A percentile compares a stretch with the other conserved stretches of the same genome.
phyloP scores from a whole-genome alignment of 176 grass and related monocot genomes.

The Triticum urartu region DNA sequence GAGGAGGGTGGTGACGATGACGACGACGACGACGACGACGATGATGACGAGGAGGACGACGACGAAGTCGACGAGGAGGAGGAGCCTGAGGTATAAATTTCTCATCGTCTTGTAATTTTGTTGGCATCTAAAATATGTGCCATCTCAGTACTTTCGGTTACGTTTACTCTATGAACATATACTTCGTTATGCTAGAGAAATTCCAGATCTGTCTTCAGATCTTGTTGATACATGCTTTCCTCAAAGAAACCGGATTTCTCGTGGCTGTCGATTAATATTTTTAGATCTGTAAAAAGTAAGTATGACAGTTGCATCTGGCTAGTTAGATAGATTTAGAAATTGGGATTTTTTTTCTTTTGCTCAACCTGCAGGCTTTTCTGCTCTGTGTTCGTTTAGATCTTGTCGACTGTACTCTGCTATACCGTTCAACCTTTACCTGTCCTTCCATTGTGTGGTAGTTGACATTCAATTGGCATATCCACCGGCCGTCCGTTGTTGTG shows the following conservation, averaged over 20 bases:
- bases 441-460: not conserved
- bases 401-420: not conserved
- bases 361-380: not conserved
- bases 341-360: not conserved
- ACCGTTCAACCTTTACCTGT: not conserved
- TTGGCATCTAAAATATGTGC: not conserved
- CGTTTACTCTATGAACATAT: not conserved
- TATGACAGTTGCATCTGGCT: not conserved
- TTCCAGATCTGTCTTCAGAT: not conserved
- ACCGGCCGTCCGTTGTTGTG: not conserved
- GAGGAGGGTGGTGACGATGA: not conserved
- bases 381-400: not conserved
- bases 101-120: not conserved
- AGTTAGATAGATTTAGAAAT: constrained; percentile 13
- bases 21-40: constrained; percentile 26
- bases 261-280: no score
- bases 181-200: not conserved
- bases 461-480: not conserved
- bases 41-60: not conserved
- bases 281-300: not conserved
- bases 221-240: not conserved
- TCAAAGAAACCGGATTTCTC: not conserved
- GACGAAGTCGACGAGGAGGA: constrained; percentile 30
- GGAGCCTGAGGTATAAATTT: constrained; percentile 42
- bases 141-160: not conserved